Percentiles rank a stretch among this genome's conserved stretches.
phyloP scores from a whole-genome alignment of 345 rosid genomes.

The Rubroshorea leprosula region DNA sequence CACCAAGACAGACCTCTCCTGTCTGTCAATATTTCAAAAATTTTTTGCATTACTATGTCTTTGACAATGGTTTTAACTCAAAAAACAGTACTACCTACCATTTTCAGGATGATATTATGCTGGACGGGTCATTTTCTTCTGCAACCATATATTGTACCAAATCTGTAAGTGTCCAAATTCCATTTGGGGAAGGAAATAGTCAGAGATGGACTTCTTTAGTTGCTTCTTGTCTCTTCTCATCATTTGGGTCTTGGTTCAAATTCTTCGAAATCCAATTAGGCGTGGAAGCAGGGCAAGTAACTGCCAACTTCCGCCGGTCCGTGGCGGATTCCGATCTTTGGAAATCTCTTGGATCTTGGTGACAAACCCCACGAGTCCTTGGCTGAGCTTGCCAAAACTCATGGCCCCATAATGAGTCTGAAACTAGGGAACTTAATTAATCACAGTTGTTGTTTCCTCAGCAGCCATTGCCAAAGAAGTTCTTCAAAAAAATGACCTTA shows the following conservation, averaged over 20 bases:
- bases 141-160: too few species aligned
- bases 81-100: too few species aligned
- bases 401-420: constrained; percentile 38
- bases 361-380: constrained; percentile 29
- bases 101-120: too few species aligned
- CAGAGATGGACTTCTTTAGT: constrained; percentile 8
- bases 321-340: not conserved
- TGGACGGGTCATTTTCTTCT: too few species aligned
- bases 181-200: not conserved
- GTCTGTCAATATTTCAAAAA: too few species aligned
- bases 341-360: constrained; percentile 40
- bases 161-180: too few species aligned
- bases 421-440: constrained; percentile 28
- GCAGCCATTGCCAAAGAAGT: constrained; percentile 31
- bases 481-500: constrained; percentile 36
- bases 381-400: constrained; percentile 26
- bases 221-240: not conserved
- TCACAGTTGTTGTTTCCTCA: constrained; percentile 37
- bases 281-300: not conserved
- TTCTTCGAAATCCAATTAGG: not conserved
- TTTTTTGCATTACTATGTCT: too few species aligned
- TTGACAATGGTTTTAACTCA: too few species aligned
- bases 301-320: constrained; percentile 31
- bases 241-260: not conserved
- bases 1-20: too few species aligned